Conservation (phyloP, 169 alveolate species). For the Cryptosporidium meleagridis region DNA sequence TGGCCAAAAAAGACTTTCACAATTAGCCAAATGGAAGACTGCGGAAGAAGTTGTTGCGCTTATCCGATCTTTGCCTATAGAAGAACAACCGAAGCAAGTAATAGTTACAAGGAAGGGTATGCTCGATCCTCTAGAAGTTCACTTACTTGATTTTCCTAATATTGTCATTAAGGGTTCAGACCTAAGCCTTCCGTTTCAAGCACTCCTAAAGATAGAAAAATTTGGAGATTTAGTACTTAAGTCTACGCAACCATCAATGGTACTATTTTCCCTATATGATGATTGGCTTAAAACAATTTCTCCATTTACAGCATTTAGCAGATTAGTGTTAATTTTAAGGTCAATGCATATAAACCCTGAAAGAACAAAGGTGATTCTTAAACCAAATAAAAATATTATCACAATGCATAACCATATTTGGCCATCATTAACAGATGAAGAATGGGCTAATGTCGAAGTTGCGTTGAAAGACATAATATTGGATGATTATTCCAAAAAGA, state of each 20-base stretch:
- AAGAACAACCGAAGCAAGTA: conserved; percentile 99
- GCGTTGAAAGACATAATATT: conserved; percentile 97
- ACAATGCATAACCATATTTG: conserved; percentile 99
- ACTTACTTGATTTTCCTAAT: conserved; percentile 99
- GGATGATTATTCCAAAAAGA: conserved; percentile 98
- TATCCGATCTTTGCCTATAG: conserved; percentile 99
- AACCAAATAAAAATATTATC: conserved; percentile 95
- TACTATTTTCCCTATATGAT: conserved; percentile 98
- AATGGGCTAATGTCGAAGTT: conserved; percentile 99
- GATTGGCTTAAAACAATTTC: conserved; percentile 99
- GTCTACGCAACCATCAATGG: conserved; percentile 99
- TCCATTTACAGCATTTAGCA: conserved; percentile 98
- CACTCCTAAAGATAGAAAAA: conserved; percentile 97
- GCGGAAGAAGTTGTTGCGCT: conserved; percentile 99
- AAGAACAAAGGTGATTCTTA: conserved; percentile 96
- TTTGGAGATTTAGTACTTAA: conserved; percentile 99
- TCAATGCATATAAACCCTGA: conserved; percentile 98
- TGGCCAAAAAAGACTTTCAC: conserved; percentile 99
- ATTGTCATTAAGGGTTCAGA: conserved; percentile 99
- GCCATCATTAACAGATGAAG: conserved; percentile 99
- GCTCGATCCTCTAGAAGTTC: conserved; percentile 99
- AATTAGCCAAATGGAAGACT: conserved; percentile 99
- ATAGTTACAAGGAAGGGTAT: conserved; percentile 99
- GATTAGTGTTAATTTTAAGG: conserved; percentile 96
- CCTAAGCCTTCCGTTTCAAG: conserved; percentile 98